Evolutionary conservation across 495 filamentous ascomycete species (phyloP), one percentile per base, ranked within the genome.

Genomic region (Thozetella sp.): DNA sequence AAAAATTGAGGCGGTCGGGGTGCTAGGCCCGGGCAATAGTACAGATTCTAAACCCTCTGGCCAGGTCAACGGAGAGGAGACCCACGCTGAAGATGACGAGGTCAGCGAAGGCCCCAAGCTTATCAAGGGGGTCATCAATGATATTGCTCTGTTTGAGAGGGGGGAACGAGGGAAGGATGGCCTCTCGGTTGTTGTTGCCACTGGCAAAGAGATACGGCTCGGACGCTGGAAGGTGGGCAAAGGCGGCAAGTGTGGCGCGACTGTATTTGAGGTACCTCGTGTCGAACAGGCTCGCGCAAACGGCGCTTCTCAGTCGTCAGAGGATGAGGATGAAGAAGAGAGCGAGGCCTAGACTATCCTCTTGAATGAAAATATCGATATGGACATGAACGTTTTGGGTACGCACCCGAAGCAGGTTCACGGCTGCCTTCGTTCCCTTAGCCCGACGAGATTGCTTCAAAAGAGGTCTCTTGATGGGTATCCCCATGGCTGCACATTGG

Each of bases 151-250:
- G 17, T 90, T 95, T 63, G 94, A 97, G 67, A 80, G 82, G 53
- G 91, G 83, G 10, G 89, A 88, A 51, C 78, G 82, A 60, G 88
- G 81, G 51, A 83, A 84, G 57, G 89, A 91, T 27, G 91, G 90
- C 15, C 65, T 97, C 0, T 93, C 88, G 59, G 82, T 99, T 43
- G 90, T 93, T 34, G 90, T 85, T 51, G 95, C 88, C 1, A 81
- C 93, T 10, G 93, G 92, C 20, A 96, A 93, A 68, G 93, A 97
- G 74, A 86, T 92, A 67, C 82, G 91, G 22, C 75, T 96, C 27
- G 94, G 90, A 1, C 80, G 89, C 57, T 97, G 91, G 90, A 84
- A 83, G 64, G 61, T 82, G 1, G 70, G 86, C 53, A 72, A 75
- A 56, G 75, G 77, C 0, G 93, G 86, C 2, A 88, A 86, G 63